phyloP scores from a whole-genome alignment of 306 rosid species.

The Inga leiocalycina region DNA sequence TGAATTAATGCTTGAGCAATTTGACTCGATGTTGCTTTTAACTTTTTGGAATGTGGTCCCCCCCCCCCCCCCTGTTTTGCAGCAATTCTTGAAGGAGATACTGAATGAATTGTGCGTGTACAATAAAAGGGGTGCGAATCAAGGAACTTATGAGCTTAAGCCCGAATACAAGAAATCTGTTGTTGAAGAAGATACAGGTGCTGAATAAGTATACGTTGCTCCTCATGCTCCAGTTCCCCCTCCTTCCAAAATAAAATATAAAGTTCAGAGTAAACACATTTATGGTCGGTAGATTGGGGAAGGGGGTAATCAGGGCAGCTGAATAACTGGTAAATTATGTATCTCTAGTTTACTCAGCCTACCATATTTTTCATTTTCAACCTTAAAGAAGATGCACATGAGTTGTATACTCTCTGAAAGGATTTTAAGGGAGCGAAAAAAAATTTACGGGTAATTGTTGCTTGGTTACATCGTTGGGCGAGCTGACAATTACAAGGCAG shows the following conservation, averaged over 20 bases:
- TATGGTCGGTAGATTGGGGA: constrained; percentile 23
- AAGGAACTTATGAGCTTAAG: constrained; percentile 99
- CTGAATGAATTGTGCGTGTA: constrained; percentile 89
- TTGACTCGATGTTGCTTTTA: background rate
- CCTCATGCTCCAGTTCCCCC: constrained; percentile 9
- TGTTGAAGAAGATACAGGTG: constrained; percentile 76
- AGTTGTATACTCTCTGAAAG: constrained; percentile 18
- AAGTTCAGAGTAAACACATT: constrained; percentile 1
- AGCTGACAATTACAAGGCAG: background rate
- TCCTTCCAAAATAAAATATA: background rate
- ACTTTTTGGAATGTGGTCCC: background rate
- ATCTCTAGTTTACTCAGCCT: constrained; percentile 2
- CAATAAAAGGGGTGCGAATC: constrained; percentile 98
- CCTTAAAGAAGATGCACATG: background rate
- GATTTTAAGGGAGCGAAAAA: background rate
- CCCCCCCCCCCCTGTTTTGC: constrained; percentile 34
- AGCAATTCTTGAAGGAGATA: constrained; percentile 99
- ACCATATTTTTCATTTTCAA: background rate
- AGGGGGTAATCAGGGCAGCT: constrained; percentile 17
- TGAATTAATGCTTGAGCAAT: background rate
- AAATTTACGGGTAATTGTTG: background rate
- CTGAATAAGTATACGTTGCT: constrained; percentile 47
- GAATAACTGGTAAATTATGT: constrained; percentile 20
- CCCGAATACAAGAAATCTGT: constrained; percentile 96
- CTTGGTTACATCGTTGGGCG: background rate